Evolutionary conservation across 2,329 filamentous ascomycete genomes (phyloP), one percentile per base, ranked within the genome.

Genomic region (Aureobasidium sp.): DNA sequence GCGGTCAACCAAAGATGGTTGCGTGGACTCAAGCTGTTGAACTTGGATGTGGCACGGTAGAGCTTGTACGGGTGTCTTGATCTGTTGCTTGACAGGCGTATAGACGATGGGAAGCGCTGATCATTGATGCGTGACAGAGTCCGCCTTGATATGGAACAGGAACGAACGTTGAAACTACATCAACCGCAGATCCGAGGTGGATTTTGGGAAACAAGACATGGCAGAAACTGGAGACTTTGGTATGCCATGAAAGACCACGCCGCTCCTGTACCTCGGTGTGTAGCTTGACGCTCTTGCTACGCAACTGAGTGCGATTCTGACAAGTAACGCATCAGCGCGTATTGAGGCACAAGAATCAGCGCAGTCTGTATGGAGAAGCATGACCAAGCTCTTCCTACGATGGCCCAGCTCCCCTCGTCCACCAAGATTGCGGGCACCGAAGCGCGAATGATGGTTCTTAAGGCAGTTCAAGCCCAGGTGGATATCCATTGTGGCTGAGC

Each of bases 251-350:
- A n/a, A 12, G 25, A 54, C 56, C 45, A 37, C 10, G n/a, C 53
- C 32, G 25, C 25, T 29, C 19, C 17, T 39, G 62, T 66, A 66
- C 64, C 69, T 71, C 68, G 69, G 68, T 70, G 66, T 68, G 69
- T 63, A 66, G 60, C 67, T 65, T 55, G 66, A 68, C 60, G 71
- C 75, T 75, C 79, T 81, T 79, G 79, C 79, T 79, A 70, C 73
- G 68, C 66, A 62, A 59, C 57, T 55, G 39, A 63, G 65, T 66
- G 70, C 72, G 77, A 70, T 81, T 79, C 79, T 63, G 79, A 73
- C 80, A 77, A 81, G 79, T 78, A 75, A 71, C 40, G 41, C 54
- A n/a, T 48, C 37, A 57, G 61, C 59, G 71, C 70, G 64, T 63
- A 59, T 29, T 22, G 58, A 63, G 63, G 64, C 63, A 59, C 51